A percentile compares a stretch with the other conserved stretches of the same genome.
Conservation (phyloP, 75 land plant species). For the Gnetum montanum region DNA sequence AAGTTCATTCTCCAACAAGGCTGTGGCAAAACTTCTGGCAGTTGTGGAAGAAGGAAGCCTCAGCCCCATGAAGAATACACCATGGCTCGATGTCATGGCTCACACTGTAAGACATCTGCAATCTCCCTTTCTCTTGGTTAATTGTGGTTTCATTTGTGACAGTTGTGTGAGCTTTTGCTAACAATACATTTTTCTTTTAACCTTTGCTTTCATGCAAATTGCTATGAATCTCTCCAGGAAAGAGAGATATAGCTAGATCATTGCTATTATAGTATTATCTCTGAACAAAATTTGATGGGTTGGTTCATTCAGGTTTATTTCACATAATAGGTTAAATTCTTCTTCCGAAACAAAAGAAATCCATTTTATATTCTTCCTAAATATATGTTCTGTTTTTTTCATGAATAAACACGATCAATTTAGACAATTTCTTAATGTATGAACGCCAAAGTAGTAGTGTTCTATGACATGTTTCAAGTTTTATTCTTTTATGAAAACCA, state of each 20-base stretch:
- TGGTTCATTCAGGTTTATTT: too few species aligned
- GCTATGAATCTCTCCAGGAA: neutral
- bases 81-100: slow-evolving; percentile 83
- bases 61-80: slow-evolving; percentile 55
- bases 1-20: slow-evolving; percentile 8
- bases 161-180: neutral
- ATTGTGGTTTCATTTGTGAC: neutral
- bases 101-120: slow-evolving; percentile 59
- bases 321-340: too few species aligned
- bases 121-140: neutral
- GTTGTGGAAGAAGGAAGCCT: slow-evolving; percentile 59
- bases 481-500: too few species aligned
- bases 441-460: too few species aligned
- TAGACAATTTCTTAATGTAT: too few species aligned
- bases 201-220: too few species aligned
- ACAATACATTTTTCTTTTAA: too few species aligned
- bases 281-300: neutral
- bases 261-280: neutral
- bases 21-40: slow-evolving; percentile 62
- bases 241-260: neutral
- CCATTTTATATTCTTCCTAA: too few species aligned
- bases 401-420: too few species aligned
- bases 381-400: too few species aligned
- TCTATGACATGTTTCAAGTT: too few species aligned
- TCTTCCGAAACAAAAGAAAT: too few species aligned